Conservation (phyloP, 805 yeast genomes). For the Metschnikowia similis region DNA sequence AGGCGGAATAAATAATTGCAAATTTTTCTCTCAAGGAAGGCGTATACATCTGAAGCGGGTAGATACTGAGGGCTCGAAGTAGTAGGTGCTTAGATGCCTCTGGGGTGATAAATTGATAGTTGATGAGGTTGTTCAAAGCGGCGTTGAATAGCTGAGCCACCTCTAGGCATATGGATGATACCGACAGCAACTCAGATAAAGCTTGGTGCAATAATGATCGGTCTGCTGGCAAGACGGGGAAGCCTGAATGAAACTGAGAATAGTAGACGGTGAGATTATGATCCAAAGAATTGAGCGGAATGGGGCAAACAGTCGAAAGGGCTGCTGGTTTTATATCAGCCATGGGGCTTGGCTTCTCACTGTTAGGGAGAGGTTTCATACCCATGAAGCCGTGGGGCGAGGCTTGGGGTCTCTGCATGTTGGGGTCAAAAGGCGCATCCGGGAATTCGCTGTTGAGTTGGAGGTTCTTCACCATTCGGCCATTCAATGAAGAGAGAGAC, state of each 20-base stretch:
- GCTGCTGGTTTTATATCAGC: background rate
- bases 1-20: constrained; percentile 25
- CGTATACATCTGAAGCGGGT: constrained; percentile 25
- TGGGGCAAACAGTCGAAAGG: constrained; percentile 2
- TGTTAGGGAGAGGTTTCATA: background rate
- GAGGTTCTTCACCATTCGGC: constrained; percentile 10
- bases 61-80: constrained; percentile 30
- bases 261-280: constrained; percentile 32
- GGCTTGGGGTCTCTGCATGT: background rate
- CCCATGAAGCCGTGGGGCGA: background rate
- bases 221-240: constrained; percentile 44
- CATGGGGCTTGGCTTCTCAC: background rate
- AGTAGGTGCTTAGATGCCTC: constrained; percentile 33
- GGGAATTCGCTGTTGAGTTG: background rate
- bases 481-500: constrained; percentile 17
- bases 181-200: constrained; percentile 9
- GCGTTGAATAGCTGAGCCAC: constrained; percentile 40
- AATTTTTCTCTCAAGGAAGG: constrained; percentile 20
- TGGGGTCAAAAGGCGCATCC: background rate
- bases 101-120: constrained; percentile 29
- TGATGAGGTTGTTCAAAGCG: constrained; percentile 36
- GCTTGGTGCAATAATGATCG: constrained; percentile 17
- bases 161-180: constrained; percentile 24
- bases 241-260: constrained; percentile 37
- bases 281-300: constrained; percentile 8